A percentile compares a stretch with the other conserved stretches of the same genome.
phyloP scores from a whole-genome alignment of 2,329 filamentous ascomycete species.

The Colletotrichum lentis region DNA sequence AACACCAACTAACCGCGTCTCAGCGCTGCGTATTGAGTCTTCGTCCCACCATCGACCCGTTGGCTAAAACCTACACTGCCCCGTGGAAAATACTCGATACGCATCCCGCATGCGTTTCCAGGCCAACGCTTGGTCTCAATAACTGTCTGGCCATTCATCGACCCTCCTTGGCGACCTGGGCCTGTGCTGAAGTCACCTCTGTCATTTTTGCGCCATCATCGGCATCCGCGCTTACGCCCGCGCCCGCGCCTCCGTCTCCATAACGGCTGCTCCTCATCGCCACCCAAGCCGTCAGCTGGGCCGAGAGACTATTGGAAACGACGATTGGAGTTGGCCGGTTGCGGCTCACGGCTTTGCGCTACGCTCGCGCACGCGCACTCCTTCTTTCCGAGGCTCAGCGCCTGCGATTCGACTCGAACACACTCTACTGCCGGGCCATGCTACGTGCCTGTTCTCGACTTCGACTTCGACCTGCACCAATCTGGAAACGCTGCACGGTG shows the following conservation, averaged over 20 bases:
- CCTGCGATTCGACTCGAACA: constrained; percentile 1
- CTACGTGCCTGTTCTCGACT: constrained; percentile 23
- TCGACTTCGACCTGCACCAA: constrained; percentile 7
- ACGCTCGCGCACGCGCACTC: not conserved
- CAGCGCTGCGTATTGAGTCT: constrained; percentile 1
- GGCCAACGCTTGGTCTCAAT: not conserved
- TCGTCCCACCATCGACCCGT: not conserved
- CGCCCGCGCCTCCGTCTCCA: constrained; percentile 2
- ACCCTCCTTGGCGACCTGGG: not conserved
- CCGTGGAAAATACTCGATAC: not conserved
- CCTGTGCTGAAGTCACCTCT: not conserved
- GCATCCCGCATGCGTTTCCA: not conserved
- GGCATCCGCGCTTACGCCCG: not conserved
- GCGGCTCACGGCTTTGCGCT: not conserved
- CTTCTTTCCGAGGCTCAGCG: not conserved
- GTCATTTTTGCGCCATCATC: not conserved
- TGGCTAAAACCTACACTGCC: not conserved
- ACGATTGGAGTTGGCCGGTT: not conserved
- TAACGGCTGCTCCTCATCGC: not conserved
- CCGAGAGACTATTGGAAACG: not conserved
- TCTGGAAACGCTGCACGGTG: constrained; percentile 11
- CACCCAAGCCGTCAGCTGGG: not conserved
- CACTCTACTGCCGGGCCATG: constrained; percentile 16
- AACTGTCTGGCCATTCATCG: not conserved
- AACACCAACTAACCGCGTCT: constrained; percentile 1